Evolutionary conservation across 106 monocot genomes (phyloP).

Genomic region (Allium cepa): DNA sequence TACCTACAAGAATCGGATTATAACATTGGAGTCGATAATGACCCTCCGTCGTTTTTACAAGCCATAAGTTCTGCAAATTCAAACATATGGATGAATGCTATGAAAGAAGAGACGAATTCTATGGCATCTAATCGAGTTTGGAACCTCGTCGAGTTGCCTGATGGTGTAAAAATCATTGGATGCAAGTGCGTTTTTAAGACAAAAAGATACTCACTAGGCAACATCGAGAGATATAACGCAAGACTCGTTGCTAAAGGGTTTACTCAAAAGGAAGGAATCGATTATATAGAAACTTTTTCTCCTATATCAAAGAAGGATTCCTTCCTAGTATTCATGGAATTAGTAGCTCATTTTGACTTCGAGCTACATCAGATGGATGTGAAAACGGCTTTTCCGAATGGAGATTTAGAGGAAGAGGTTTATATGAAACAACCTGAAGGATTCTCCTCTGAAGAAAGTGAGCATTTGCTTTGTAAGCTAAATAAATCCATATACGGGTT

Average conservation of each 20-base stretch:
- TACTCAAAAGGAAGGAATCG: background rate
- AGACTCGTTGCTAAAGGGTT: background rate
- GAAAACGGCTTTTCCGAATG: no score
- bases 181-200: background rate
- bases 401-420: no score
- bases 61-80: background rate
- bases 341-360: no score
- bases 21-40: background rate
- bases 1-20: slow-evolving; percentile 2
- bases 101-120: background rate
- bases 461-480: no score
- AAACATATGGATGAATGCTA: background rate
- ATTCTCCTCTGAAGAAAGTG: no score
- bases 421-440: no score
- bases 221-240: background rate
- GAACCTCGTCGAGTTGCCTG: background rate
- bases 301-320: background rate
- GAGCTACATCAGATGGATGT: no score
- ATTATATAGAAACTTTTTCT: background rate
- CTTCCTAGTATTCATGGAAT: no score
- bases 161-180: background rate
- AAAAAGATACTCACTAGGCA: background rate
- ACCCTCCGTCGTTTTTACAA: background rate
- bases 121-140: background rate
- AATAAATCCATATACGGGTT: no score